phyloP scores from a whole-genome alignment of 495 filamentous ascomycete genomes.

The Hyaloscypha bicolor region DNA sequence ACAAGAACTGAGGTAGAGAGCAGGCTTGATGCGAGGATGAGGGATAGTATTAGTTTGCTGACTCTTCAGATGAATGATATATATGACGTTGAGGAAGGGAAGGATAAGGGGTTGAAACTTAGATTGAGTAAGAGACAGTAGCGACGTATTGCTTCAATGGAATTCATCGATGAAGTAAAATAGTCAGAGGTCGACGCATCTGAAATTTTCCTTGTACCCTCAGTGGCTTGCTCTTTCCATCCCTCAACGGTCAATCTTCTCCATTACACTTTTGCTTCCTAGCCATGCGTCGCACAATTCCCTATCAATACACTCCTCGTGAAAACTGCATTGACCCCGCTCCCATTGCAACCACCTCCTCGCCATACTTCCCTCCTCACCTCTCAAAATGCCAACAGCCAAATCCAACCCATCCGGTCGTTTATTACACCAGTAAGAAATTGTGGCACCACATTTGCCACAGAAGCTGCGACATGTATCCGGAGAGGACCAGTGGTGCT shows the following conservation, averaged over 20 bases:
- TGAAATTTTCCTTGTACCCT: too few relatives aligned
- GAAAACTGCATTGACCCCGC: constrained; percentile 14
- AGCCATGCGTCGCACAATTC: constrained; percentile 3
- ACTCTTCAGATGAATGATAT: constrained; percentile 20
- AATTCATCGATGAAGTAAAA: too few relatives aligned
- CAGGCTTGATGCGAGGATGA: constrained; percentile 19
- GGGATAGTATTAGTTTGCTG: constrained; percentile 13
- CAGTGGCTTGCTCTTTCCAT: too few relatives aligned
- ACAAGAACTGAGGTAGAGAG: constrained; percentile 12
- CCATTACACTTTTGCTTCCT: constrained; percentile 2
- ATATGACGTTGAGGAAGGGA: constrained; percentile 12
- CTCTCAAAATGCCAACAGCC: constrained; percentile 10
- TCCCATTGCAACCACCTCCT: constrained; percentile 18
- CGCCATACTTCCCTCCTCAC: constrained; percentile 16
- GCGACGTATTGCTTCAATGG: background rate
- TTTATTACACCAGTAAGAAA: constrained; percentile 8
- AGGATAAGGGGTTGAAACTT: constrained; percentile 15
- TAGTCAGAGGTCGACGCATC: too few relatives aligned
- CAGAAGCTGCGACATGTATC: constrained; percentile 13
- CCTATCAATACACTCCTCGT: constrained; percentile 6
- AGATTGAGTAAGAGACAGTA: constrained; percentile 11
- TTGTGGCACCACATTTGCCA: constrained; percentile 9
- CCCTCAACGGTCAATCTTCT: constrained; percentile 8
- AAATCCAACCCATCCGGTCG: constrained; percentile 13
- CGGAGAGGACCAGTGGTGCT: constrained; percentile 13